Conservation (phyloP, 2,329 filamentous ascomycete genomes). For the Lomentospora prolificans region DNA sequence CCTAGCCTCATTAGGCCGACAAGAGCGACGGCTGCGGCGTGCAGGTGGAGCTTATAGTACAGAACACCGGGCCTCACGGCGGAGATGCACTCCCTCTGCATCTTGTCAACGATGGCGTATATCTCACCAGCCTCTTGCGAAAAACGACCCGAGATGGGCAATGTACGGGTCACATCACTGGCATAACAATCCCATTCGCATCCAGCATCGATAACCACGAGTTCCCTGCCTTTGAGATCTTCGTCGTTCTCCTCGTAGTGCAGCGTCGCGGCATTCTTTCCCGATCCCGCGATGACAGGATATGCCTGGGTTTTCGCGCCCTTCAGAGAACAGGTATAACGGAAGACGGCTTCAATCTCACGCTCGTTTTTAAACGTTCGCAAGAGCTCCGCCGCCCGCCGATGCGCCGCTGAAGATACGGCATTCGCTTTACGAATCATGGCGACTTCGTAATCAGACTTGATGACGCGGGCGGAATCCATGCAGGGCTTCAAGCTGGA, state of each 20-base stretch:
- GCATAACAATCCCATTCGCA: constrained; percentile 81
- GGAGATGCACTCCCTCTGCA: constrained; percentile 69
- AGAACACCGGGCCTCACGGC: constrained; percentile 57
- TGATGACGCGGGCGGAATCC: constrained; percentile 70
- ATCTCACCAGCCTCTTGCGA: constrained; percentile 59
- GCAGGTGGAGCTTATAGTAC: constrained; percentile 63
- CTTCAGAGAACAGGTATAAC: constrained; percentile 58
- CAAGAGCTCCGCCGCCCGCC: constrained; percentile 57
- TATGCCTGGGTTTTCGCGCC: constrained; percentile 77
- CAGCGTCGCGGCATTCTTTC: constrained; percentile 71
- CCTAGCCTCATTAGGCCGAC: constrained; percentile 61
- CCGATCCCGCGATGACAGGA: constrained; percentile 76
- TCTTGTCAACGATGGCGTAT: constrained; percentile 67
- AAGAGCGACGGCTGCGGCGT: constrained; percentile 64
- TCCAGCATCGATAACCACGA: constrained; percentile 79
- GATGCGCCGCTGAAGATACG: constrained; percentile 70
- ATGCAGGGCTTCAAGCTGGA: constrained; percentile 58
- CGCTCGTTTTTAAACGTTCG: constrained; percentile 62
- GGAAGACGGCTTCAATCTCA: constrained; percentile 72
- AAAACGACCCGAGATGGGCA: constrained; percentile 65
- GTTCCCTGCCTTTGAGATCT: constrained; percentile 56
- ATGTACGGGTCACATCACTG: constrained; percentile 80
- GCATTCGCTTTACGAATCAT: constrained; percentile 73
- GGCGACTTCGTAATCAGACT: constrained; percentile 76
- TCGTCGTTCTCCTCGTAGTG: constrained; percentile 81